These are phyloP conservation scores for Flaveria linearis DNA, from an alignment of 129 eudicot genomes.

Conservation along the genomic window DNA sequence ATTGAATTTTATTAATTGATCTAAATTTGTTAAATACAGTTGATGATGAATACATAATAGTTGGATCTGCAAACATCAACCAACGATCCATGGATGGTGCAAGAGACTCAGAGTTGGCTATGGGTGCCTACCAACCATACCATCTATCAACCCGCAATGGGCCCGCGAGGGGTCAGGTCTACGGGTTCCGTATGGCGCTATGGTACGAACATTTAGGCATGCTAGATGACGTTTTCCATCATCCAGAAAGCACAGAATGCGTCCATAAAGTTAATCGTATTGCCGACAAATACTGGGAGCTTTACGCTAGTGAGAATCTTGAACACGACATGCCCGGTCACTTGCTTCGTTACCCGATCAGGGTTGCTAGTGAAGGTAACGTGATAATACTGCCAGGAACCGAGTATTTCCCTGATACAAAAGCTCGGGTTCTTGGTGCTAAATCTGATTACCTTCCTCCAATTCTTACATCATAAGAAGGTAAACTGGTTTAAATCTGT, in stretches of 20 bases:
- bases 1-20: background rate
- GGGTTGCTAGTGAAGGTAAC: conserved; percentile 50
- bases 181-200: conserved; percentile 78
- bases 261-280: conserved; percentile 54
- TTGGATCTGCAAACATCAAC: conserved; percentile 86
- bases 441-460: conserved; percentile 71
- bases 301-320: conserved; percentile 52
- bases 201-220: conserved; percentile 89
- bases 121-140: conserved; percentile 82
- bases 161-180: conserved; percentile 69
- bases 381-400: conserved; percentile 58
- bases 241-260: conserved; percentile 55
- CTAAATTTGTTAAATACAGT: conserved; percentile 32
- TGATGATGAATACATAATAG: conserved; percentile 77
- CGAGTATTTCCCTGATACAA: conserved; percentile 76
- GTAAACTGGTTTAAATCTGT: background rate
- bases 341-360: conserved; percentile 70
- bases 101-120: conserved; percentile 74
- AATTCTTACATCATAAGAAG: conserved; percentile 58
- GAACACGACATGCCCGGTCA: conserved; percentile 79
- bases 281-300: conserved; percentile 71
- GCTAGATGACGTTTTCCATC: conserved; percentile 61
- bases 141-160: conserved; percentile 42
- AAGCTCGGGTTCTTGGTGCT: conserved; percentile 63
- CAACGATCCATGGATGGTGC: conserved; percentile 89